phyloP scores from a whole-genome alignment of 768 basidiomycete species.

The Mycena albidolilacea region DNA sequence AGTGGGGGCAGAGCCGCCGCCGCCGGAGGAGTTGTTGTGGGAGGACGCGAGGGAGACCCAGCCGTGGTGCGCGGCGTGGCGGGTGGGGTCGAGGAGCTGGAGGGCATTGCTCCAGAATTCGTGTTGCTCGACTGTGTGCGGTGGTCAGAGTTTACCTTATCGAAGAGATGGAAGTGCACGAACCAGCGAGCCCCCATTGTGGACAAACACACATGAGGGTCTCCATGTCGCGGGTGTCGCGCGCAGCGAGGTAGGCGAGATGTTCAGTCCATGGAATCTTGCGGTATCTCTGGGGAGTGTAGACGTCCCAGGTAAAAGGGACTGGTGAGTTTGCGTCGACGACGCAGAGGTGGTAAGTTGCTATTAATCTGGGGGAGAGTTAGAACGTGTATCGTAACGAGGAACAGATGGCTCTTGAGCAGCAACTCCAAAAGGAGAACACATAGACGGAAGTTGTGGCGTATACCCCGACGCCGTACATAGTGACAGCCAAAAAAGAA shows the following conservation, averaged over 20 bases:
- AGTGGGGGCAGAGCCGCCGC: background rate
- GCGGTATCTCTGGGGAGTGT: background rate
- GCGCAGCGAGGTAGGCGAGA: constrained; percentile 8
- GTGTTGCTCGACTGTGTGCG: constrained; percentile 29
- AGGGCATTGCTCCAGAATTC: constrained; percentile 18
- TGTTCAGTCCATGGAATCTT: background rate
- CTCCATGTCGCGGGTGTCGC: constrained; percentile 28
- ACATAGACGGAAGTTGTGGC: too few species aligned
- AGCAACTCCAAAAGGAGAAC: background rate
- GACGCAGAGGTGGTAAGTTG: constrained; percentile 15
- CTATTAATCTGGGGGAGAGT: constrained; percentile 26
- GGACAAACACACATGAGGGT: constrained; percentile 30
- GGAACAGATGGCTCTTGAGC: too few species aligned
- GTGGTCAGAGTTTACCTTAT: background rate
- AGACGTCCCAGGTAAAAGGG: constrained; percentile 21
- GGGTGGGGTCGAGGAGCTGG: constrained; percentile 23
- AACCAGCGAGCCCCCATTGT: constrained; percentile 27
- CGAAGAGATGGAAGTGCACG: background rate
- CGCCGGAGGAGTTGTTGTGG: background rate
- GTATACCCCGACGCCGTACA: too few species aligned
- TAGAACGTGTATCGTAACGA: too few species aligned
- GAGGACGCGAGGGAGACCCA: background rate
- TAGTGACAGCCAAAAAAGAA: too few species aligned
- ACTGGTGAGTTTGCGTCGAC: background rate
- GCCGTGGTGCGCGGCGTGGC: background rate